Base-by-base conservation (phyloP, 164 flowering plant species). In the Euptelea pleiosperma region DNA sequence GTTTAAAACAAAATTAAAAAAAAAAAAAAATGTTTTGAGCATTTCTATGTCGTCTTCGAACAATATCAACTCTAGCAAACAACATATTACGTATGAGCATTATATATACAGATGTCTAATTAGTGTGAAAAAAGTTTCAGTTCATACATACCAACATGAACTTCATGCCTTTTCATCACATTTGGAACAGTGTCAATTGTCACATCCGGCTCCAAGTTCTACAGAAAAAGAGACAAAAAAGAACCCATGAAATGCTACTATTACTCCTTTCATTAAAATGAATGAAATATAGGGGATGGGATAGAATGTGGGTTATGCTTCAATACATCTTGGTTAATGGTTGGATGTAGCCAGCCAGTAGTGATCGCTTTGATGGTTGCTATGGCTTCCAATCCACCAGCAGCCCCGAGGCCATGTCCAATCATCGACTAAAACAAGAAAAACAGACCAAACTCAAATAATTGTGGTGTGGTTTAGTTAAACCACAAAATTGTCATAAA, bases 121-220 rank as follows among this genome's bases (percentile, higher is more conserved):
- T 18, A 12, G 2, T 16, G n/a, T 10, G 26, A 30, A 29, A 37
- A 47, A 4, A 24, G 9, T 8, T 34, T 28, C 9, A 22, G 30
- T 40, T 8, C 7, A 29, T 12, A 71, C 89, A 21, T 82, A 87
- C 94, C 94, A 61, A 84, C 87, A 62, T 87, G 69, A 14, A 84
- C 79, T 70, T 84, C 84, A 59, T 87, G 94, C 51, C 79, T 63
- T 49, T 84, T 81, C 82, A 82, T 87, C 68, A 78, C 76, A 35
- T 87, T 81, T 33, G 94, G 88, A 26, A 87, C 85, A 3, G 90
- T 87, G 67, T 87, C 94, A 24, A 87, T 78, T 28, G 77, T 74
- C 29, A 87, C 94, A 0, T 55, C 74, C 19, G 77, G 70, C 65
- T 87, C 94, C 77, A 79, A 56, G 68, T 84, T 70, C 90, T 87